phyloP scores from a whole-genome alignment of 1,139 yeast genomes.

The Zygoascus hellenicus region DNA sequence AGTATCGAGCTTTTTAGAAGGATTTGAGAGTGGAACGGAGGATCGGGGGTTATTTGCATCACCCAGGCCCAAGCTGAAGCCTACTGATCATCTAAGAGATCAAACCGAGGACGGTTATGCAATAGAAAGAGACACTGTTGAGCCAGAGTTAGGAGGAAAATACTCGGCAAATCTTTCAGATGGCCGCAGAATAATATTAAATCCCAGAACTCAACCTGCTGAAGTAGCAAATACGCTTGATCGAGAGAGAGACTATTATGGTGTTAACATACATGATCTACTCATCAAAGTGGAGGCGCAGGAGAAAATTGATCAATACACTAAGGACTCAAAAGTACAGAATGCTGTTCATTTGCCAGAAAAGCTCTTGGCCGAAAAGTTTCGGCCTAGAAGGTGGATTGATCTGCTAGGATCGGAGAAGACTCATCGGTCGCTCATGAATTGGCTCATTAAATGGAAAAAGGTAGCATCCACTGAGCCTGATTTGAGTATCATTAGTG shows the following conservation, averaged over 20 bases:
- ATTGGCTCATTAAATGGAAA: conserved; percentile 84
- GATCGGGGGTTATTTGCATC: too few relatives aligned
- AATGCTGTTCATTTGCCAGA: neutral
- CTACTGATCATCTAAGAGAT: too few relatives aligned
- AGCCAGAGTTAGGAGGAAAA: neutral
- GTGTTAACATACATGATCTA: conserved; percentile 30
- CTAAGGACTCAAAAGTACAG: neutral
- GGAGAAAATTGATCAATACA: conserved; percentile 6
- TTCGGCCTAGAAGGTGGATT: conserved; percentile 67
- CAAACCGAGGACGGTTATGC: too few relatives aligned
- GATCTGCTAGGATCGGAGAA: conserved; percentile 79
- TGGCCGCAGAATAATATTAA: conserved; percentile 11
- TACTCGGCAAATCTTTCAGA: conserved; percentile 9
- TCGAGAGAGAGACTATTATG: conserved; percentile 23
- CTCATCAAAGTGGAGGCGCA: conserved; percentile 18
- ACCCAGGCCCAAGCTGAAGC: too few relatives aligned
- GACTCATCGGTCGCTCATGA: conserved; percentile 61
- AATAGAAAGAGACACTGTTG: too few relatives aligned
- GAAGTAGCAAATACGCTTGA: neutral
- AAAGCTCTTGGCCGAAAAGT: conserved; percentile 60
- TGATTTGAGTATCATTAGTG: conserved; percentile 20
- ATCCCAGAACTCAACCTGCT: neutral
- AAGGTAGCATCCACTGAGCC: conserved; percentile 51
- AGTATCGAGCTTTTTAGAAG: neutral
- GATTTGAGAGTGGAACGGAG: neutral